Evolutionary conservation across 139 green algal species (phyloP), one percentile per base, ranked within the genome.

Genomic region (Coelastrella sp.): DNA sequence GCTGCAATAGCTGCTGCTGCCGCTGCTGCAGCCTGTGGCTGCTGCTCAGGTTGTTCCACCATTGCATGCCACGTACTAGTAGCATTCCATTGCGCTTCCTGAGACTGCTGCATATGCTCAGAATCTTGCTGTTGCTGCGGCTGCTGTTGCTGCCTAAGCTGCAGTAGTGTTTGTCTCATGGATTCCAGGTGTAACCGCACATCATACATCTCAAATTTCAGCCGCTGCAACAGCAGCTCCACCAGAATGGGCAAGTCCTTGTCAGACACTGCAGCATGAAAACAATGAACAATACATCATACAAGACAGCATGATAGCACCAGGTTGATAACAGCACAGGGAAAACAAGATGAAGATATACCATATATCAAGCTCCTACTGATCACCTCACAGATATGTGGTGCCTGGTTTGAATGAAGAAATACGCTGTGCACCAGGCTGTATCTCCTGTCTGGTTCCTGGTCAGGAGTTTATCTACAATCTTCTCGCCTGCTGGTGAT

Each of bases 241-340:
- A 84, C 62, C 63, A 84, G 62, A 17, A 84, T 50, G 4, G 63
- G 84, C 63, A 88, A 57, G 66, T 86, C 80, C 2, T 30, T 38
- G 45, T 86, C 66, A 13, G 48, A 59, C 48, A 86, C 84, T 73
- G 73, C 73, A 40, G 74, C 17, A 53, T 1, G 41, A 83, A 59
- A 59, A 83, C 59, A 34, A 74, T 34, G 35, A 74, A 35, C 34
- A 74, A 25, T 35, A 51, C 11, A 41, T 15, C 8, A 71, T 3
- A 9, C 75, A 32, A 32, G 57, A 2, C n/a, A n/a, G n/a, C n/a
- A n/a, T n/a, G n/a, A n/a, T n/a, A n/a, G n/a, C n/a, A n/a, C n/a
- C n/a, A 19, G 0, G 17, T 27, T 6, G 4, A 73, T 1, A 32
- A 73, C 15, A 2, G 45, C 0, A 23, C 0, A 9, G 15, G 15